These are phyloP conservation scores for Plasmodiophora brassicae DNA, from an alignment of 208 protist genomes.

Conservation along the genomic window DNA sequence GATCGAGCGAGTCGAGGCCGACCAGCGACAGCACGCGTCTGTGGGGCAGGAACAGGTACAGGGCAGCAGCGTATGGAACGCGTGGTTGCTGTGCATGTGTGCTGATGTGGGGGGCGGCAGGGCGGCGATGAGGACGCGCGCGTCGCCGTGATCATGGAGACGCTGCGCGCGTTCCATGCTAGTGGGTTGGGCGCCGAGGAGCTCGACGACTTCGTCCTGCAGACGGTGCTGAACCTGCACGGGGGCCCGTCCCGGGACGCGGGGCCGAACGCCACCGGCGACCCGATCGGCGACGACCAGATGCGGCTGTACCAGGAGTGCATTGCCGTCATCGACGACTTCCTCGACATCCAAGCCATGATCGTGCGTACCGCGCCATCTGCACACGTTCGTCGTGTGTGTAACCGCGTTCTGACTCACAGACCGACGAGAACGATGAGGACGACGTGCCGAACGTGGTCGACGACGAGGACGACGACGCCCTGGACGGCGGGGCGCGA, in stretches of 20 bases:
- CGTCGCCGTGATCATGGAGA: neutral
- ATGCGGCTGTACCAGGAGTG: conserved; percentile 30
- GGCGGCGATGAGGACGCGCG: neutral
- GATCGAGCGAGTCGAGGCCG: neutral
- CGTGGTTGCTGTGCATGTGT: neutral
- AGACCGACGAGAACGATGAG: too few relatives aligned
- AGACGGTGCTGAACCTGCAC: neutral
- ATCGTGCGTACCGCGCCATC: too few relatives aligned
- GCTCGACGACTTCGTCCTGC: conserved; percentile 27
- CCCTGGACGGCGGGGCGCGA: too few relatives aligned
- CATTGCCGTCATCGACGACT: conserved; percentile 27
- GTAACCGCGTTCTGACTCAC: too few relatives aligned
- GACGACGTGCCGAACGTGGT: too few relatives aligned
- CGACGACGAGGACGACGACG: too few relatives aligned
- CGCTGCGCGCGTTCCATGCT: neutral
- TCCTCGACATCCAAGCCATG: too few relatives aligned
- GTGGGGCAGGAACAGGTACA: neutral
- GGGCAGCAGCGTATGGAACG: too few relatives aligned
- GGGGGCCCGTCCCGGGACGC: neutral
- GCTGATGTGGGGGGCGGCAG: neutral
- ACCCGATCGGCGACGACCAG: neutral
- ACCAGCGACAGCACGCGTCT: neutral
- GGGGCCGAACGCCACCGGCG: neutral
- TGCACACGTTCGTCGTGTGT: too few relatives aligned
- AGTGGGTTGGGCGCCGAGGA: neutral